These are phyloP conservation scores for Citrullus amarus DNA, from an alignment of 306 rosid species.

Conservation along the genomic window DNA sequence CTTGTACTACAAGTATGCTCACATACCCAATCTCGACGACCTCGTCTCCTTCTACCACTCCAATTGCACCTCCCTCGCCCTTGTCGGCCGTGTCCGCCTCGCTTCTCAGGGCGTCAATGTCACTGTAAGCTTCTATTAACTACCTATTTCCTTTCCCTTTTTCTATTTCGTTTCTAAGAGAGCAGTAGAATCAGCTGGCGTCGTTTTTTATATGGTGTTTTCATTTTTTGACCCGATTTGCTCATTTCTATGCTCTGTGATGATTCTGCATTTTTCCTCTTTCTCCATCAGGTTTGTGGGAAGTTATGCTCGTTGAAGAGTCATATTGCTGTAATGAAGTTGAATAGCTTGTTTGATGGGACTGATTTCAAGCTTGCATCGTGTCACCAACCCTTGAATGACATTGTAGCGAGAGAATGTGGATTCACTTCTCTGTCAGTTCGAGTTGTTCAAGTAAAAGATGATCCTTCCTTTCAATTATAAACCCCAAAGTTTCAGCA, in stretches of 20 bases:
- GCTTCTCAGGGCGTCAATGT: conserved; percentile 81
- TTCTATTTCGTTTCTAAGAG: neutral
- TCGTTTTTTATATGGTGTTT: neutral
- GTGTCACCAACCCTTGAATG: conserved; percentile 43
- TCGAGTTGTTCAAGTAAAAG: conserved; percentile 57
- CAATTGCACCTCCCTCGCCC: conserved; percentile 60
- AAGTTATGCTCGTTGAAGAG: conserved; percentile 41
- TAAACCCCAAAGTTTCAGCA: neutral
- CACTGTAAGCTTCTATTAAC: conserved; percentile 29
- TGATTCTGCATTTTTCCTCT: neutral
- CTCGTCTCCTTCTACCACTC: conserved; percentile 51
- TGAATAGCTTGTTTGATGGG: conserved; percentile 34
- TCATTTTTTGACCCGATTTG: neutral
- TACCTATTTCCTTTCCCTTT: neutral
- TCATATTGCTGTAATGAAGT: conserved; percentile 49
- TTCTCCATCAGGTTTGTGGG: conserved; percentile 52
- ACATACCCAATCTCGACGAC: conserved; percentile 42
- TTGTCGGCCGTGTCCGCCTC: conserved; percentile 84
- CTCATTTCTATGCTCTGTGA: neutral
- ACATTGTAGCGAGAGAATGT: conserved; percentile 57
- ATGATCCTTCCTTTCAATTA: neutral
- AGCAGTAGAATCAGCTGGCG: neutral
- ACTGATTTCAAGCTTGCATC: conserved; percentile 87
- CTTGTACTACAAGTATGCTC: conserved; percentile 55
- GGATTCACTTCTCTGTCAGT: conserved; percentile 83